A percentile compares a stretch with the other conserved stretches of the same genome.
phyloP scores from a whole-genome alignment of 164 flowering plant species.

The Magnolia officinalis region DNA sequence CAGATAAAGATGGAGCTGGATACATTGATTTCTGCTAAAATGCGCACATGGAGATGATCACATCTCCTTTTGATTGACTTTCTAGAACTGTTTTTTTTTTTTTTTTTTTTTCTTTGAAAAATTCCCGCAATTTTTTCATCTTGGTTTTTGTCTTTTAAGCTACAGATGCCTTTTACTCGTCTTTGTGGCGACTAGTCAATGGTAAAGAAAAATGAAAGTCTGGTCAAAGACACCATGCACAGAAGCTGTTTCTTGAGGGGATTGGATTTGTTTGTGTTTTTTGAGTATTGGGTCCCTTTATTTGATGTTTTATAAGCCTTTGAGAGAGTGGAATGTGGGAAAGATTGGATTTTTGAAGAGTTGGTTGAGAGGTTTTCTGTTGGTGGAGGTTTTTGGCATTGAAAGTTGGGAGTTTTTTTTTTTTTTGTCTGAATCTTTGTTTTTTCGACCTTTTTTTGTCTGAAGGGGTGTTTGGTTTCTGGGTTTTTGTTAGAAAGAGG shows the following conservation, averaged over 20 bases:
- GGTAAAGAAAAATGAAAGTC: neutral
- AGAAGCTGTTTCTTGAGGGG: neutral
- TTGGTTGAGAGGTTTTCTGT: neutral
- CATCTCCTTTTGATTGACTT: neutral
- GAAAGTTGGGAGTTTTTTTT: neutral
- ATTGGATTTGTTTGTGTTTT: neutral
- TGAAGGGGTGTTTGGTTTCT: neutral
- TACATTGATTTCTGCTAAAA: neutral
- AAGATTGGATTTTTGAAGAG: constrained; percentile 6
- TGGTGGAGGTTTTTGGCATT: neutral
- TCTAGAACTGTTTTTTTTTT: neutral
- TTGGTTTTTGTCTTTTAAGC: no score
- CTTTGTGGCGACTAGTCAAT: constrained; percentile 18
- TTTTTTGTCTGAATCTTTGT: neutral
- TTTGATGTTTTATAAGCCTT: constrained; percentile 3
- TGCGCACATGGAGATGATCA: neutral
- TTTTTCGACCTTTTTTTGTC: neutral
- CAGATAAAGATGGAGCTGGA: neutral
- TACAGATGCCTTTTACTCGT: neutral
- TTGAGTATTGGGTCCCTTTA: neutral
- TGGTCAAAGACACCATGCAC: neutral
- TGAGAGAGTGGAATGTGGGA: neutral
- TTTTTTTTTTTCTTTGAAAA: neutral
- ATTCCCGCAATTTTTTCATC: neutral
- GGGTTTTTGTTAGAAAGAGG: neutral